Conservation (phyloP, 1,284 basidiomycete genomes). For the Acaromyces ingoldii region DNA sequence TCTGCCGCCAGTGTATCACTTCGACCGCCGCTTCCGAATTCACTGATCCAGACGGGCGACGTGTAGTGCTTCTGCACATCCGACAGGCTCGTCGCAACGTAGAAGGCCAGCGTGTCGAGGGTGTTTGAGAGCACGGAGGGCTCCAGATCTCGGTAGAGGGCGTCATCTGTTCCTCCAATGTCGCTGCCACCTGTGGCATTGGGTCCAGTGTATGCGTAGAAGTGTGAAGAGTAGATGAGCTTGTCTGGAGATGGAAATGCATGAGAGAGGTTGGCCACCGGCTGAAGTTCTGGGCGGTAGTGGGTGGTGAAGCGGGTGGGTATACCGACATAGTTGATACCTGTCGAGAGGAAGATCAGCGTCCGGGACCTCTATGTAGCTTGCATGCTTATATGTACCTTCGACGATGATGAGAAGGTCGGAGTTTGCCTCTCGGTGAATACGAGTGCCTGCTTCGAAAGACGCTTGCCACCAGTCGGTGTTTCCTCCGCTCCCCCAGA, state of each 20-base stretch:
- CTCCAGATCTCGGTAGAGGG: conserved; percentile 10
- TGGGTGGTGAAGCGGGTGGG: conserved; percentile 2
- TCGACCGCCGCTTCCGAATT: conserved; percentile 11
- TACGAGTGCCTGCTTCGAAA: conserved; percentile 4
- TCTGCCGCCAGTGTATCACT: background rate
- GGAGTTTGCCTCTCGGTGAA: conserved; percentile 11
- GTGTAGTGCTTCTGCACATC: conserved; percentile 10
- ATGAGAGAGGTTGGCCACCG: conserved; percentile 9
- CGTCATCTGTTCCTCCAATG: conserved; percentile 2
- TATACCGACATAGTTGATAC: conserved; percentile 17
- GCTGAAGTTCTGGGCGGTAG: conserved; percentile 11
- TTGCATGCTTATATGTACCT: no score
- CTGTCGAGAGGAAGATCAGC: background rate
- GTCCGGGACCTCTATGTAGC: background rate
- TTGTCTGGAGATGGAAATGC: conserved; percentile 14
- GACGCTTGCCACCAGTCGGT: conserved; percentile 14
- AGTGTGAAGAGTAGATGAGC: conserved; percentile 15
- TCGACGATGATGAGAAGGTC: conserved; percentile 15
- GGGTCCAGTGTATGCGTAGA: conserved; percentile 15
- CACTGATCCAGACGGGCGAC: conserved; percentile 15
- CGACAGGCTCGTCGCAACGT: conserved; percentile 5
- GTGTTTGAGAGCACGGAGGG: background rate
- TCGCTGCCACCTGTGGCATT: conserved; percentile 11
- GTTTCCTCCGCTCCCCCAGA: conserved; percentile 8
- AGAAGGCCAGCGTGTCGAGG: conserved; percentile 1